Percentiles rank a stretch among this genome's conserved stretches.
Evolutionary conservation across 2,329 filamentous ascomycete genomes (phyloP).

Genomic region (Cordyceps cicadae): DNA sequence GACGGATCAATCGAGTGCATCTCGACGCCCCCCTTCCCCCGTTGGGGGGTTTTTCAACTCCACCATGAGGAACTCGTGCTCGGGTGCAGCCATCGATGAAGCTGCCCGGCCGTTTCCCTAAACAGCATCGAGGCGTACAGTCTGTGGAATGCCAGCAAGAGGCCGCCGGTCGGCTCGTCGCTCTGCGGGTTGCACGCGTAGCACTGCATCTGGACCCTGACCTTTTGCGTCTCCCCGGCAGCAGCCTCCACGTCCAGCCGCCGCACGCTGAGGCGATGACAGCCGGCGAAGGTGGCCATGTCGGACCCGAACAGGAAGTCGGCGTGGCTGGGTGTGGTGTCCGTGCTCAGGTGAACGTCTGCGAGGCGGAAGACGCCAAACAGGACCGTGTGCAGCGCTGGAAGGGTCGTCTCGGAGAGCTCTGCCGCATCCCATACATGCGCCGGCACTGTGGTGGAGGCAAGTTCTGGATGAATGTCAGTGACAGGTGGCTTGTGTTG

Average conservation of each 20-base stretch:
- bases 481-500: no score
- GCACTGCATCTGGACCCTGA: neutral
- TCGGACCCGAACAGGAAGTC: conserved; percentile 24
- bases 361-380: conserved; percentile 23
- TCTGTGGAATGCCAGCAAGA: neutral
- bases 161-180: neutral
- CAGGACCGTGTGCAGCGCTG: conserved; percentile 16
- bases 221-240: neutral
- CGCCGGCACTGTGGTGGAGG: neutral
- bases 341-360: conserved; percentile 10
- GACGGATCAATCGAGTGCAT: neutral
- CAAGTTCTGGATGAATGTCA: neutral
- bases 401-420: conserved; percentile 16
- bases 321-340: conserved; percentile 18
- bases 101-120: neutral
- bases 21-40: no score
- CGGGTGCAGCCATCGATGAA: neutral
- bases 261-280: conserved; percentile 22
- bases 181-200: conserved; percentile 8
- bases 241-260: conserved; percentile 8
- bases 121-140: conserved; percentile 1
- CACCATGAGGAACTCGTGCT: neutral
- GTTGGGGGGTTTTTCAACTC: neutral
- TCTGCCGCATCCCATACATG: conserved; percentile 16
- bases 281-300: conserved; percentile 19